A percentile compares a stretch with the other conserved stretches of the same genome.
Evolutionary conservation across 179 eudicot genomes (phyloP).

Genomic region (Patellifolia procumbens): DNA sequence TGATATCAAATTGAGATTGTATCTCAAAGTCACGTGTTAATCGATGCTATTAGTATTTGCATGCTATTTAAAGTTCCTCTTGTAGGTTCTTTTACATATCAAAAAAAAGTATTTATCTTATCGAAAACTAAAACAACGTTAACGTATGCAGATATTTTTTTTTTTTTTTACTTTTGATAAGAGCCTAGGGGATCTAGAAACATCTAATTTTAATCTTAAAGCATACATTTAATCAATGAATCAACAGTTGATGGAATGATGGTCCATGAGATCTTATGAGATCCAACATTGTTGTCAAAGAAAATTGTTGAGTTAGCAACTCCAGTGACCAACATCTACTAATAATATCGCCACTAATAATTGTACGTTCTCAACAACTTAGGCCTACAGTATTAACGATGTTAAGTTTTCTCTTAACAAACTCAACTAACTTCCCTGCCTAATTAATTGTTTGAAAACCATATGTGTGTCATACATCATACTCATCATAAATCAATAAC

Average conservation of each 20-base stretch:
- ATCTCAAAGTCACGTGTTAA: too few relatives aligned
- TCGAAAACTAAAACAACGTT: too few relatives aligned
- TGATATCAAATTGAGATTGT: too few relatives aligned
- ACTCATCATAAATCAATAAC: slow-evolving; percentile 11
- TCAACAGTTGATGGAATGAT: not conserved
- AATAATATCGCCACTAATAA: too few relatives aligned
- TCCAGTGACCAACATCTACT: too few relatives aligned
- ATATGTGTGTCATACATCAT: slow-evolving; percentile 11
- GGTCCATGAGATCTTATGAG: not conserved
- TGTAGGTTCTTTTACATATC: too few relatives aligned
- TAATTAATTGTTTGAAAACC: slow-evolving; percentile 10
- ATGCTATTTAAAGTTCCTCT: too few relatives aligned
- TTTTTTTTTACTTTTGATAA: not conserved
- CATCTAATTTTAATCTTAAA: not conserved
- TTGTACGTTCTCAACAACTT: slow-evolving; percentile 11
- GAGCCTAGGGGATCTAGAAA: not conserved
- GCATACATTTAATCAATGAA: not conserved
- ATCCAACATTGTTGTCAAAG: slow-evolving; percentile 3
- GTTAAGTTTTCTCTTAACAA: slow-evolving; percentile 15
- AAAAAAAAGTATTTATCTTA: too few relatives aligned
- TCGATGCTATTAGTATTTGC: too few relatives aligned
- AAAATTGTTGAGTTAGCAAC: too few relatives aligned
- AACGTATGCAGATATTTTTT: too few relatives aligned
- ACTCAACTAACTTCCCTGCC: slow-evolving; percentile 1
- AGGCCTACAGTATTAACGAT: slow-evolving; percentile 11